Evolutionary conservation across 352 stramenopile species (phyloP), one percentile per base, ranked within the genome.

Genomic region (Elongisporangium senticosum): DNA sequence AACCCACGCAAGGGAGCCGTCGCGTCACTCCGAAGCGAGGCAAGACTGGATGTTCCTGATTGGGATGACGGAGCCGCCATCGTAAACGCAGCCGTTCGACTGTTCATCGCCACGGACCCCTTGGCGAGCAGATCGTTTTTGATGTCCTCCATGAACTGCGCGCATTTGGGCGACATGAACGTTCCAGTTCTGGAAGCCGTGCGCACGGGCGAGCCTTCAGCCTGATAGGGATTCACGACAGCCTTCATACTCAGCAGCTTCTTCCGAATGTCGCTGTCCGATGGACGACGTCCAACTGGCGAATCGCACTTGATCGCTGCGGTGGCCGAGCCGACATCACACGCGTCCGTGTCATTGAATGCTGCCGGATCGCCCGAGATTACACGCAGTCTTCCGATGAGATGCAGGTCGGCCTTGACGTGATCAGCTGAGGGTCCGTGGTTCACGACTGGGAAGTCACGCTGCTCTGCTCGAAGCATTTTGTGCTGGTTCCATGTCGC

Each of bases 401-500:
- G 66, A 22, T 86, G 72, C 8, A 92, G 50, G 56, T 91, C 77
- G 0, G 72, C 65, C 58, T 85, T 85, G 4, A 91, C 69, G 19
- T 82, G 75, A 0, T 91, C 82, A 0, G 64, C 75, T 43, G 37
- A 60, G 14, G 51, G 37, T 15, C 58, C 58, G 60, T 59, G 70
- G 8, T 59, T 51, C 6, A 72, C 63, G 20, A 67, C 51, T 11
- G 84, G 82, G 21, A 86, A 89, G 40, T 91, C 80, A 1, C 79
- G 82, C 33, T 88, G 82, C 23, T 90, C 79, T 1, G 69, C 61
- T 8, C 82, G 81, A 28, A 91, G 64, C 2, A 72, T 40, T 47
- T 89, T 89, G 63, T 91, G 82, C 54, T 89, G 72, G 53, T 71
- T 78, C 83, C 84, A 93, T 2, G 72, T 69, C 0, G 68, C 61